phyloP scores from a whole-genome alignment of 768 basidiomycete species.

The Galerina marginata region DNA sequence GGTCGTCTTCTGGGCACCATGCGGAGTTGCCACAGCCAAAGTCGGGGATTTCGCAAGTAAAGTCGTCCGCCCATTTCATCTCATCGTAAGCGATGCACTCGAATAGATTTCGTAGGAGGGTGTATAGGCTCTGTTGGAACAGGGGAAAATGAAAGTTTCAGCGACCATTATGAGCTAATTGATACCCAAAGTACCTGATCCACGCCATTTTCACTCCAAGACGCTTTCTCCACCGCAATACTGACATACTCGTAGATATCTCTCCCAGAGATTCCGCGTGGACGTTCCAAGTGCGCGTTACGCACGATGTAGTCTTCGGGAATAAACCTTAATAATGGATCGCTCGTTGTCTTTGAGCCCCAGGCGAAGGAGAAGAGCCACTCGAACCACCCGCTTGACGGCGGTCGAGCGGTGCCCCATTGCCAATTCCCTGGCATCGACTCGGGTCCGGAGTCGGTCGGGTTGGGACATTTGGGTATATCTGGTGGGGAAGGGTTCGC shows the following conservation, averaged over 20 bases:
- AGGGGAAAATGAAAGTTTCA: neutral
- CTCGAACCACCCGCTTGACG: neutral
- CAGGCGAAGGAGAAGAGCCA: constrained; percentile 3
- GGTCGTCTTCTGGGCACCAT: constrained; percentile 26
- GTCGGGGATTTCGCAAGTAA: constrained; percentile 7
- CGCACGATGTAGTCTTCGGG: constrained; percentile 1
- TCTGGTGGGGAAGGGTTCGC: neutral
- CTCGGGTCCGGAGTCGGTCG: neutral
- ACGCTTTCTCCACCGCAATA: neutral
- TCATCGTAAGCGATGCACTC: constrained; percentile 31
- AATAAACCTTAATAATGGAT: constrained; percentile 2
- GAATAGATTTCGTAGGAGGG: constrained; percentile 26
- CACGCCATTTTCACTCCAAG: constrained; percentile 4
- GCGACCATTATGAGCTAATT: neutral
- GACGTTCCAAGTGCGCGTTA: neutral
- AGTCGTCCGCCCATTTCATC: constrained; percentile 13
- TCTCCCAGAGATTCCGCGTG: neutral
- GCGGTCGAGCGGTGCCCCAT: neutral
- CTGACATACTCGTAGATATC: neutral
- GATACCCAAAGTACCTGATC: neutral
- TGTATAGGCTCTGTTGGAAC: constrained; percentile 17
- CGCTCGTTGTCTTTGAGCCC: neutral
- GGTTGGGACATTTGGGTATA: neutral
- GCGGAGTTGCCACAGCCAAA: constrained; percentile 23
- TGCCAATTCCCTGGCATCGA: constrained; percentile 3